Base-by-base conservation (phyloP, 306 rosid species). In the Casuarina cunninghamiana region DNA sequence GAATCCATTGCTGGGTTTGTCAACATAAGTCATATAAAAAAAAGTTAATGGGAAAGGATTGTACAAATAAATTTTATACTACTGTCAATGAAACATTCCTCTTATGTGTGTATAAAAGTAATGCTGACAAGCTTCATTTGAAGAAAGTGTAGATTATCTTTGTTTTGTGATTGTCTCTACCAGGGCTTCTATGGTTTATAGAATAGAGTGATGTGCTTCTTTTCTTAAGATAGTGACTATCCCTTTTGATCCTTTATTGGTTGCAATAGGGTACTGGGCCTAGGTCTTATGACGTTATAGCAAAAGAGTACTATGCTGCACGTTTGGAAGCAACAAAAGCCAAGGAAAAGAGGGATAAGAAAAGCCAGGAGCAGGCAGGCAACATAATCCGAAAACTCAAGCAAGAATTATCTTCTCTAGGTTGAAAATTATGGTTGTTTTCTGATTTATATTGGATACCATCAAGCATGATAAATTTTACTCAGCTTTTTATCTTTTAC, bases 251-350 rank as follows among this genome's bases (percentile, higher is more conserved):
- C 43, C 58, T 76, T 84, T 72, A 74, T 83, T 39, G 49, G 61
- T 77, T 53, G 67, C 75, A 48, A 82, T 82, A 93, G 97, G 85
- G 72, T 73, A 5, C 76, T 79, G 83, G 84, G 81, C 89, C 87
- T 51, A 90, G 97, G 83, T 75, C 95, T 71, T 89, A 90, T 76
- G 96, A 91, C 75, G 89, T 89, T 69, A 91, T 95, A 77, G 92
- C 97, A 60, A 75, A 86, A 67, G 97, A 95, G 83, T 92, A 92
- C 77, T 87, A 77, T 67, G 90, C 86, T 86, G 95, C 97, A 77
- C 89, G 98, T 80, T 74, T 91, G 78, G 95, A 92, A 78, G 98
- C 97, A 69, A 71, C 86, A 58, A 80, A 83, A 79, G 98, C 97
- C 3, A 95, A 95, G 87, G 91, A 83, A 78, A 84, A 87, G 54